These are phyloP conservation scores for Solanum aculeatissimum DNA, from an alignment of 305 asterid species.

Conservation along the genomic window DNA sequence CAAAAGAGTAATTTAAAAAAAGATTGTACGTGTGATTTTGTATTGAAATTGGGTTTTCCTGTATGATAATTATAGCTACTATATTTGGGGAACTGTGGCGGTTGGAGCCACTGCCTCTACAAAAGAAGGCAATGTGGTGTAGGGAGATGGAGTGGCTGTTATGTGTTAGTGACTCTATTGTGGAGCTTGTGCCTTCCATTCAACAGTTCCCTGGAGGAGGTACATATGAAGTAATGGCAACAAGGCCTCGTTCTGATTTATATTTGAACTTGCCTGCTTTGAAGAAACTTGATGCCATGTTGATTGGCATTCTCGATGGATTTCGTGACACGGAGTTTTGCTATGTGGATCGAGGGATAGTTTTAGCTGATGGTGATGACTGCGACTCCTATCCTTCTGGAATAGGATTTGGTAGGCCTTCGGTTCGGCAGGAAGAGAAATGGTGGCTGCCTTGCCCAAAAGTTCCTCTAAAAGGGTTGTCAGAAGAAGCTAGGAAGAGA, in stretches of 20 bases:
- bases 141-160: slow-evolving; percentile 94
- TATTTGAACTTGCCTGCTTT: slow-evolving; percentile 86
- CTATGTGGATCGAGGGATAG: slow-evolving; percentile 83
- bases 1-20: neutral
- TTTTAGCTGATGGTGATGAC: slow-evolving; percentile 33
- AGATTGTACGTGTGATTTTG: neutral
- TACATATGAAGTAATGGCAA: slow-evolving; percentile 73
- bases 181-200: slow-evolving; percentile 80
- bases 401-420: slow-evolving; percentile 57
- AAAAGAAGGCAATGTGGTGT: slow-evolving; percentile 86
- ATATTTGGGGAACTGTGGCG: slow-evolving; percentile 96
- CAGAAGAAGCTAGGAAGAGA: slow-evolving; percentile 70
- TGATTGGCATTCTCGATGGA: slow-evolving; percentile 81
- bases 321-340: slow-evolving; percentile 74
- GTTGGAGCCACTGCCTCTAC: slow-evolving; percentile 83
- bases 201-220: slow-evolving; percentile 84
- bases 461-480: slow-evolving; percentile 82
- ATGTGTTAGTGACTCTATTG: slow-evolving; percentile 84
- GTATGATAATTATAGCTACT: slow-evolving; percentile 37
- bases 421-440: slow-evolving; percentile 90
- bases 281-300: slow-evolving; percentile 89
- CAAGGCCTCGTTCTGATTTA: slow-evolving; percentile 71
- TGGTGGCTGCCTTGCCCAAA: slow-evolving; percentile 99
- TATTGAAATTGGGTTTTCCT: neutral
- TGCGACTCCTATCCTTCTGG: slow-evolving; percentile 30